Conservation (phyloP, 2,329 filamentous ascomycete species). For the Fusarium algeriense region DNA sequence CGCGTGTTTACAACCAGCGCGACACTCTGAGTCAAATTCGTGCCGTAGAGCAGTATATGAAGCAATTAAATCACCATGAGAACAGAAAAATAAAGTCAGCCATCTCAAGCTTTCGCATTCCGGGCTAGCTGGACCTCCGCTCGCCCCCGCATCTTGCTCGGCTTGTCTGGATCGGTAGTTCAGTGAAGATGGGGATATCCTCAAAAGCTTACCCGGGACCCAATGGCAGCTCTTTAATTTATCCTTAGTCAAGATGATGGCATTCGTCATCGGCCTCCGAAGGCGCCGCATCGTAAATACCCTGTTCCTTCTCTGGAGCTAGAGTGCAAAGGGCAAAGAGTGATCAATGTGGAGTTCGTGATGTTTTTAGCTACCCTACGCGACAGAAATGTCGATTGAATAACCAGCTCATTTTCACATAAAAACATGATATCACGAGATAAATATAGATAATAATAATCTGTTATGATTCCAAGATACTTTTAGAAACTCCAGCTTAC, state of each 20-base stretch:
- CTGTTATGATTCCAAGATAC: accelerated
- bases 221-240: not conserved
- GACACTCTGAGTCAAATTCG: accelerated
- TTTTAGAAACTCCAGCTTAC: too few relatives aligned
- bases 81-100: not conserved
- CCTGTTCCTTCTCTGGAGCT: slow-evolving; percentile 8
- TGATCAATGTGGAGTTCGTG: not conserved
- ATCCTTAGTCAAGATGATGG: not conserved
- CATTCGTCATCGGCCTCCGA: slow-evolving; percentile 5
- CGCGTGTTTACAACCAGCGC: not conserved
- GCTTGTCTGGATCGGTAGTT: slow-evolving; percentile 7
- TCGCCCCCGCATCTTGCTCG: slow-evolving; percentile 28
- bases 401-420: too few relatives aligned
- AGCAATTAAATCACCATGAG: not conserved
- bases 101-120: not conserved
- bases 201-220: slow-evolving; percentile 4
- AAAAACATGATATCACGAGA: too few relatives aligned
- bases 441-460: too few relatives aligned
- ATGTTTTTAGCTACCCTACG: not conserved
- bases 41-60: not conserved
- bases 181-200: not conserved
- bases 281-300: not conserved
- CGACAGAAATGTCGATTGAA: not conserved
- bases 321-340: not conserved
- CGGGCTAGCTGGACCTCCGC: not conserved